Evolutionary conservation across 2,329 filamentous ascomycete species (phyloP).

Genomic region (Aureobasidium lini): DNA sequence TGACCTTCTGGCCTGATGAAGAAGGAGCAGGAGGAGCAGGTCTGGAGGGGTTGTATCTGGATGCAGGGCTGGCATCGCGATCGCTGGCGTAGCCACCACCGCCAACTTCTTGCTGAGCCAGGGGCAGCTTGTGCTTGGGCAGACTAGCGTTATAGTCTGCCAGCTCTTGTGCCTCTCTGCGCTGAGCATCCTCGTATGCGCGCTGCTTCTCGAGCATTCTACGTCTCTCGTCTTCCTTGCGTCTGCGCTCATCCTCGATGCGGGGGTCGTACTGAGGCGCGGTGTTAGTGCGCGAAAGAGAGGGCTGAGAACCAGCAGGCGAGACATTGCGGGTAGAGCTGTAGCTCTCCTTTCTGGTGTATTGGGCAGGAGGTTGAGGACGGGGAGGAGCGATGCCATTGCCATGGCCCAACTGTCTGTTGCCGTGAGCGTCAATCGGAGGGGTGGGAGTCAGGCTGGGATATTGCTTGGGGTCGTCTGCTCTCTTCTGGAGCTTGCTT

Average conservation of each 20-base stretch:
- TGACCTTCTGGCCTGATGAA: conserved; percentile 55
- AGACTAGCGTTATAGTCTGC: conserved; percentile 78
- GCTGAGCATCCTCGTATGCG: conserved; percentile 37
- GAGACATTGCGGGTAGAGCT: conserved; percentile 11
- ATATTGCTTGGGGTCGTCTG: conserved; percentile 63
- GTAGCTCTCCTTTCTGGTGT: conserved; percentile 40
- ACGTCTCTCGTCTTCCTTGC: conserved; percentile 33
- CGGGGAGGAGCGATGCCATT: conserved; percentile 42
- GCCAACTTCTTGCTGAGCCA: conserved; percentile 86
- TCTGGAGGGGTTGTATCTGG: conserved; percentile 78
- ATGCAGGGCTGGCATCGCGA: conserved; percentile 40
- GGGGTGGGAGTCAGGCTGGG: conserved; percentile 62
- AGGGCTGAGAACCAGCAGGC: conserved; percentile 13
- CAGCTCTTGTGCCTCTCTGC: conserved; percentile 62
- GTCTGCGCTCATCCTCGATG: conserved; percentile 32
- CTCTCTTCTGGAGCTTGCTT: conserved; percentile 65
- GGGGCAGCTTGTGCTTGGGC: conserved; percentile 68
- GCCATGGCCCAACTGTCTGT: conserved; percentile 43
- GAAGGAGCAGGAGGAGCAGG: conserved; percentile 55
- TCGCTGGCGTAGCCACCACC: conserved; percentile 44
- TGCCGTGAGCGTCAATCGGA: conserved; percentile 39
- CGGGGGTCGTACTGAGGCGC: conserved; percentile 26
- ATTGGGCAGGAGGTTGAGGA: conserved; percentile 35
- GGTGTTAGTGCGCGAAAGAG: conserved; percentile 20
- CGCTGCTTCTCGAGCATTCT: conserved; percentile 31